phyloP scores from a whole-genome alignment of 139 green algal genomes.

The Limnomonas spitsbergensis region DNA sequence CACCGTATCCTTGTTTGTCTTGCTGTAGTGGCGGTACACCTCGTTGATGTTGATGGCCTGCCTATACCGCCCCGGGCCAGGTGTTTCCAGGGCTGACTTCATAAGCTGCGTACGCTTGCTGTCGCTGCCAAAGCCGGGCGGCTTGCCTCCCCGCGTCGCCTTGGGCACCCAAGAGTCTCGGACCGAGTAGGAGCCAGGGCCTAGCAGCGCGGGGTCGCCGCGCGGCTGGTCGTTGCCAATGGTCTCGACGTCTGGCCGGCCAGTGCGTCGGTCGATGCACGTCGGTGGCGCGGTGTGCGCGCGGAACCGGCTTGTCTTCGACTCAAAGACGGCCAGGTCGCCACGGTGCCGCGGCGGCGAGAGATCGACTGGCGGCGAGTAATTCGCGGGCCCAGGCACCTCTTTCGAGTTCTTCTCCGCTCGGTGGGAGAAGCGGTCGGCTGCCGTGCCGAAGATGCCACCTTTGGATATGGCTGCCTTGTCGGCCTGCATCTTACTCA shows the following conservation, averaged over 20 bases:
- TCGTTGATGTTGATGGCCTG: not conserved
- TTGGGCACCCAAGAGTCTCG: not conserved
- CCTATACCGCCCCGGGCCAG: not conserved
- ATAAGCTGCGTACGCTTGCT: not conserved
- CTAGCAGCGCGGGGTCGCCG: not conserved
- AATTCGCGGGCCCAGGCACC: constrained; percentile 16
- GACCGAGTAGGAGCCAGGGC: not conserved
- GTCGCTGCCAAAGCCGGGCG: not conserved
- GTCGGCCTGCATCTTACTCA: constrained; percentile 1
- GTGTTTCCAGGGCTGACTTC: not conserved
- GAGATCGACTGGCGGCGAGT: not conserved
- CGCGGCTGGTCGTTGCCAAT: not conserved
- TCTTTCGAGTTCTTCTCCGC: not conserved
- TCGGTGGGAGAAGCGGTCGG: not conserved
- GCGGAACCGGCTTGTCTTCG: constrained; percentile 1
- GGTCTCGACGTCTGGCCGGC: not conserved
- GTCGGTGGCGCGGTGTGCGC: constrained; percentile 7
- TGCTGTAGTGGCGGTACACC: not conserved
- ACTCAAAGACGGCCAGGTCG: constrained; percentile 14
- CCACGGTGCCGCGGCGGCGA: constrained; percentile 3
- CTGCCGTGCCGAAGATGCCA: constrained; percentile 10
- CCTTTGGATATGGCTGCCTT: constrained; percentile 16
- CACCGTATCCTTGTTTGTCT: not conserved
- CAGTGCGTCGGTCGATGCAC: not conserved
- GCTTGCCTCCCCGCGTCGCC: not conserved